A percentile compares a stretch with the other conserved stretches of the same genome.
These are phyloP conservation scores for Solanum arcanum DNA, from an alignment of 257 asterid genomes.

Conservation along the genomic window DNA sequence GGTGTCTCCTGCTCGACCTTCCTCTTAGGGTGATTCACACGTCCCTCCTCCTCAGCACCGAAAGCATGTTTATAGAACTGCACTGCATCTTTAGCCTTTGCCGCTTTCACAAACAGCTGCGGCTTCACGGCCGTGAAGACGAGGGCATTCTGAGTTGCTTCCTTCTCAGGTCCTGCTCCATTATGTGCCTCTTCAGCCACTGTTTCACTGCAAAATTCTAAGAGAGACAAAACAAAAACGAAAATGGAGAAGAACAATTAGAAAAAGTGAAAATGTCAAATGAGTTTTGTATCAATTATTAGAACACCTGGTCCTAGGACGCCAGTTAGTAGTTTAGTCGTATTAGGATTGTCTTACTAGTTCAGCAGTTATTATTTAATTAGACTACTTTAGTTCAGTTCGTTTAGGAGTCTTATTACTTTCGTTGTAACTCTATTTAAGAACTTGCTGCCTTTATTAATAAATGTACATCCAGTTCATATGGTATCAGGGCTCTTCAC, in stretches of 20 bases:
- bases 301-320: no score
- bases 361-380: no score
- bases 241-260: slow-evolving; percentile 6
- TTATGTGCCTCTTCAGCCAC: slow-evolving; percentile 31
- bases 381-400: no score
- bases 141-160: slow-evolving; percentile 18
- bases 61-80: slow-evolving; percentile 73
- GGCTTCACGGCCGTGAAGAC: slow-evolving; percentile 45
- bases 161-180: slow-evolving; percentile 25
- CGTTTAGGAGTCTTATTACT: no score
- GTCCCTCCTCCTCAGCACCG: slow-evolving; percentile 76
- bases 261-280: not conserved
- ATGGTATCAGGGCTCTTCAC: no score
- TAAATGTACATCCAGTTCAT: no score
- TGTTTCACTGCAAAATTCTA: not conserved
- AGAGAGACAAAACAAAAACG: not conserved
- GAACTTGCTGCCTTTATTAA: no score
- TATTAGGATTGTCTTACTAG: no score
- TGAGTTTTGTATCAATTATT: not conserved
- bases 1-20: slow-evolving; percentile 87
- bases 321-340: no score
- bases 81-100: slow-evolving; percentile 65
- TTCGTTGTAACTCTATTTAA: no score
- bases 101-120: slow-evolving; percentile 52
- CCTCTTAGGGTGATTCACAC: slow-evolving; percentile 54